Conservation (phyloP, 1,139 yeast species). For the Sugiyamaella paludigena region DNA sequence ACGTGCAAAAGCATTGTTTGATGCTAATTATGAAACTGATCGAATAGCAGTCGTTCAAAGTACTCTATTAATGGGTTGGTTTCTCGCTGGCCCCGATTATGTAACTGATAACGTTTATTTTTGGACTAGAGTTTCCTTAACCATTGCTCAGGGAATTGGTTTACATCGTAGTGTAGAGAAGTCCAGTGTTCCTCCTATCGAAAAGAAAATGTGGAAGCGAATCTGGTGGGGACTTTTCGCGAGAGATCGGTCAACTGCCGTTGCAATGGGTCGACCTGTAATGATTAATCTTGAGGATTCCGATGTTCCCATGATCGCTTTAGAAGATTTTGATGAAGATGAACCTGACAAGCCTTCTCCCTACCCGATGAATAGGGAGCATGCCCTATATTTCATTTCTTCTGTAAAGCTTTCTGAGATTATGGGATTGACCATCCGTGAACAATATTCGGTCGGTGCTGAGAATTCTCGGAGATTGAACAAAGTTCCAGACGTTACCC, state of each 20-base stretch:
- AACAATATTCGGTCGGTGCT: conserved; percentile 70
- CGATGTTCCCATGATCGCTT: conserved; percentile 69
- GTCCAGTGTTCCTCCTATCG: conserved; percentile 39
- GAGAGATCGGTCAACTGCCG: conserved; percentile 68
- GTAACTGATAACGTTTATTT: conserved; percentile 71
- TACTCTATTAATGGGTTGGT: conserved; percentile 61
- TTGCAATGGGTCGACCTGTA: conserved; percentile 74
- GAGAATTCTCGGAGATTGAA: conserved; percentile 50
- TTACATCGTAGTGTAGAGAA: conserved; percentile 53
- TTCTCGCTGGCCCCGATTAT: conserved; percentile 80
- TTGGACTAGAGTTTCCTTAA: conserved; percentile 74
- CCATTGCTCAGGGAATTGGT: conserved; percentile 78
- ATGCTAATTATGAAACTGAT: conserved; percentile 69
- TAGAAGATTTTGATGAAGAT: conserved; percentile 62
- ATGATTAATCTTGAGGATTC: conserved; percentile 71
- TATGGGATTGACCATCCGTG: conserved; percentile 66
- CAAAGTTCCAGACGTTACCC: conserved; percentile 57
- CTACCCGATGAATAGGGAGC: conserved; percentile 49
- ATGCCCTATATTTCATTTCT: conserved; percentile 59
- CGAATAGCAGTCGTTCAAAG: conserved; percentile 68
- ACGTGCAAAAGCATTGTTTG: conserved; percentile 75
- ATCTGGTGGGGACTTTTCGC: conserved; percentile 81
- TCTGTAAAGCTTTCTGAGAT: conserved; percentile 69
- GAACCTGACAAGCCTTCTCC: conserved; percentile 47
- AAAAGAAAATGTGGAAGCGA: conserved; percentile 62